Evolutionary conservation across 1,284 basidiomycete genomes (phyloP), one percentile per base, ranked within the genome.

Genomic region (Boletellus deceptivus): DNA sequence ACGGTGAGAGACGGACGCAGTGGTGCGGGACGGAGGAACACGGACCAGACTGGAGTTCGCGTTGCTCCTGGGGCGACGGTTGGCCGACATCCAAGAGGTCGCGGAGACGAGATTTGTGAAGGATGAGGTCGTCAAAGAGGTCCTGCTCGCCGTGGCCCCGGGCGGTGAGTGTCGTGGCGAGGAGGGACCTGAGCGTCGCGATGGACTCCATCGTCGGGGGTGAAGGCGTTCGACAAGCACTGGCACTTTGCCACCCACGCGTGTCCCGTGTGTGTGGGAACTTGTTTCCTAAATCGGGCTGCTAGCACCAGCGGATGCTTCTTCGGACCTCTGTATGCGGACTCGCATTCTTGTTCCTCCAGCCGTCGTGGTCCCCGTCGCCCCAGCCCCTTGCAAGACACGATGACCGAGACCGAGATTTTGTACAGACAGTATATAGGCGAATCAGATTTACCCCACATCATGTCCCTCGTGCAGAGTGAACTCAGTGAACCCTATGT

Each of bases 401-500:
- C 41, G 52, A 54, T 41, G 46, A 17, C 61, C 58, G 81, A 80
- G 78, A 62, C 75, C 52, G 70, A 75, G 43, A 83, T 93, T 57
- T 61, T 74, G 44, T 91, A 91, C 70, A 76, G 84, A 56, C 79
- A 78, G 59, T 93, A 93, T 70, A 61, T 70, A 47, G 88, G 88
- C 59, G 89, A 91, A 70, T 74, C 79, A 18, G 91, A 94, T 71
- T 75, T 95, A 51, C 80, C 83, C 9, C 80, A 83, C 59, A 86
- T 95, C 62, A 91, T 93, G 81, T 75, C 81, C 33, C 79, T 97
- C 55, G 89, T 95, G n/a, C 89, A 94, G 73, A 86, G 79, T 62
- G 93, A 95, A 72, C 82, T 97, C 66, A 93, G 90, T 60, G 95
- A 98, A 71, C 96, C 95, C 34, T 98, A 93, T 73, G 93, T 96